phyloP scores from a whole-genome alignment of 1,284 basidiomycete species.

The Cystobasidium pallidum region DNA sequence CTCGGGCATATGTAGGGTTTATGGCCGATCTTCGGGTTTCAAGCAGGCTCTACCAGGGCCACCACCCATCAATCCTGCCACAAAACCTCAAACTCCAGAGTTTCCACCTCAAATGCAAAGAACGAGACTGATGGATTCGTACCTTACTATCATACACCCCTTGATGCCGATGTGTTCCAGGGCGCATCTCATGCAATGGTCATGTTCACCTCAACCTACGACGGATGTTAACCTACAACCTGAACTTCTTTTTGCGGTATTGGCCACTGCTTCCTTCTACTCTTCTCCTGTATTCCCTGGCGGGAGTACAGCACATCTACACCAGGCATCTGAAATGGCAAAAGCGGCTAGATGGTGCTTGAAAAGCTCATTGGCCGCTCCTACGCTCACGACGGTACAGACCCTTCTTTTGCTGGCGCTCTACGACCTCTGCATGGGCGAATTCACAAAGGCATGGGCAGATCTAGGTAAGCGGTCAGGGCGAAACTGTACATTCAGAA shows the following conservation, averaged over 20 bases:
- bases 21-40: constrained; percentile 33
- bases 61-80: neutral
- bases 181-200: constrained; percentile 39
- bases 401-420: constrained; percentile 25
- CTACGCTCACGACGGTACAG: constrained; percentile 22
- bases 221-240: constrained; percentile 15
- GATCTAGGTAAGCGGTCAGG: constrained; percentile 23
- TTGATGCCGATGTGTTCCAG: constrained; percentile 40
- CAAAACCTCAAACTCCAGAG: constrained; percentile 8
- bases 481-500: neutral
- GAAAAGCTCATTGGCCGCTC: constrained; percentile 7
- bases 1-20: constrained; percentile 16
- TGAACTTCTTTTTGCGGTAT: constrained; percentile 28
- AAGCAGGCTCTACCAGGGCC: constrained; percentile 12
- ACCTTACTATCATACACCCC: constrained; percentile 34
- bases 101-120: constrained; percentile 25
- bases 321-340: constrained; percentile 27
- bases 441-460: constrained; percentile 33
- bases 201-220: constrained; percentile 15
- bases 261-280: constrained; percentile 30
- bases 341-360: constrained; percentile 13
- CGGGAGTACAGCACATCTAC: constrained; percentile 3
- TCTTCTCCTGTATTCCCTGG: constrained; percentile 11
- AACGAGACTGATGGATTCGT: constrained; percentile 29
- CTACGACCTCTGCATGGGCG: constrained; percentile 24